Percentiles rank a stretch among this genome's conserved stretches.
These are phyloP conservation scores for Thelephora terrestris DNA, from an alignment of 1,284 basidiomycete species.

Conservation along the genomic window DNA sequence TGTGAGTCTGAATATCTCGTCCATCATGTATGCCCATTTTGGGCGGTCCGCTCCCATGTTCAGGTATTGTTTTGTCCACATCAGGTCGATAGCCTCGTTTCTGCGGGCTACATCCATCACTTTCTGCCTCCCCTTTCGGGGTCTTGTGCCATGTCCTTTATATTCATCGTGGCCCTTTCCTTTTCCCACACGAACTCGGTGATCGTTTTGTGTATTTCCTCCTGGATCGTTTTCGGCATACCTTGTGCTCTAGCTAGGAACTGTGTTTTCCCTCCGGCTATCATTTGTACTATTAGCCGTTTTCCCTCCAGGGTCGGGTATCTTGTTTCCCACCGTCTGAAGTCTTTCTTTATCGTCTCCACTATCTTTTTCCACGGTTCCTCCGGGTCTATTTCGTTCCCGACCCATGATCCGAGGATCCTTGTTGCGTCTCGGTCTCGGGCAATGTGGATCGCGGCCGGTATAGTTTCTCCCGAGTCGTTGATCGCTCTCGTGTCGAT, in stretches of 20 bases:
- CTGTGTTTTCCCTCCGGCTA: constrained; percentile 14
- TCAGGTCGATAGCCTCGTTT: constrained; percentile 19
- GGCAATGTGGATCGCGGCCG: constrained; percentile 13
- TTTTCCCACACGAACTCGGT: constrained; percentile 4
- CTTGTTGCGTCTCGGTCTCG: constrained; percentile 16
- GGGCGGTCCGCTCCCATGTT: constrained; percentile 8
- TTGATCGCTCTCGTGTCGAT: neutral
- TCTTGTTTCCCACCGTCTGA: constrained; percentile 12
- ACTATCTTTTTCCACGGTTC: constrained; percentile 15
- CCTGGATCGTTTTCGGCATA: constrained; percentile 14
- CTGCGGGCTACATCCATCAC: constrained; percentile 15
- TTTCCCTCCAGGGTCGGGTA: constrained; percentile 12
- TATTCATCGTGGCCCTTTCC: neutral
- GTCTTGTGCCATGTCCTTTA: neutral
- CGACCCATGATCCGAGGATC: constrained; percentile 20
- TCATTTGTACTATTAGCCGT: constrained; percentile 13
- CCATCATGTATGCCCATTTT: constrained; percentile 16
- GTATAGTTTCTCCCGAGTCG: neutral
- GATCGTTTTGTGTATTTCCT: neutral
- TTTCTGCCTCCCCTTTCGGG: constrained; percentile 12
- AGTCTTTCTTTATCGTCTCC: constrained; percentile 7
- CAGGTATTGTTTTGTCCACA: constrained; percentile 16
- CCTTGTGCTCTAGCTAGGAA: constrained; percentile 19
- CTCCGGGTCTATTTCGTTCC: constrained; percentile 11
- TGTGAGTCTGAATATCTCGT: constrained; percentile 7